These are phyloP conservation scores for Arabidopsis lyrata DNA, from an alignment of 441 rosid species.

Conservation along the genomic window DNA sequence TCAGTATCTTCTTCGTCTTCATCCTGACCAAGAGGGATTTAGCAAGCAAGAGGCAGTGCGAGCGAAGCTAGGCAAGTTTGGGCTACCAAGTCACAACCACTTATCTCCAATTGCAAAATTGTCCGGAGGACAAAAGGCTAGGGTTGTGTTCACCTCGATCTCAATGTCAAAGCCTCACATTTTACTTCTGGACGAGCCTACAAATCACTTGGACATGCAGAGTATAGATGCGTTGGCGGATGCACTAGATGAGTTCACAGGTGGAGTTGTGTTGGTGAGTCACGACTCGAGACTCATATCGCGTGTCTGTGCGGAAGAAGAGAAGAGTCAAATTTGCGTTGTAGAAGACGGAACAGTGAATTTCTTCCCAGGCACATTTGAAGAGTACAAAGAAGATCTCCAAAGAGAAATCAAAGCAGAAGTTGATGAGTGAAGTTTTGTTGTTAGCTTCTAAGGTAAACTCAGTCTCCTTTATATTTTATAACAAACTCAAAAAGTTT, in stretches of 20 bases:
- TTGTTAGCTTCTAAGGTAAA: slow-evolving; percentile 37
- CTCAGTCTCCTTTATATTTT: slow-evolving; percentile 22
- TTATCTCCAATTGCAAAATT: slow-evolving; percentile 81
- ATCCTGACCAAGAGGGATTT: slow-evolving; percentile 91
- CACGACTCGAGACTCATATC: slow-evolving; percentile 95
- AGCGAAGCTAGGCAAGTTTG: slow-evolving; percentile 94
- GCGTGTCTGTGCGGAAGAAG: slow-evolving; percentile 84
- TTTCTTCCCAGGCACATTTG: slow-evolving; percentile 69
- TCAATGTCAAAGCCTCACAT: slow-evolving; percentile 95
- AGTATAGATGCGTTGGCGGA: slow-evolving; percentile 88
- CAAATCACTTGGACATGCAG: slow-evolving; percentile 95
- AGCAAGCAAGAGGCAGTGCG: slow-evolving; percentile 94
- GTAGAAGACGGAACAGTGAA: slow-evolving; percentile 80
- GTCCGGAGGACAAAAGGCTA: slow-evolving; percentile 92
- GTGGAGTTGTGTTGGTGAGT: slow-evolving; percentile 91
- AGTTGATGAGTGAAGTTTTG: slow-evolving; percentile 70
- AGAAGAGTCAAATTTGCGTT: slow-evolving; percentile 85
- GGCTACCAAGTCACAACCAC: slow-evolving; percentile 90
- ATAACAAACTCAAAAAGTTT: slow-evolving; percentile 25
- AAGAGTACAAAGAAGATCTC: slow-evolving; percentile 85
- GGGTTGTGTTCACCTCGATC: slow-evolving; percentile 91
- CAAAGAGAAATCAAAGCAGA: slow-evolving; percentile 83
- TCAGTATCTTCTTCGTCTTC: slow-evolving; percentile 92
- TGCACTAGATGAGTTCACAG: slow-evolving; percentile 88
- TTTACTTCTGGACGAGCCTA: slow-evolving; percentile 85